phyloP scores from a whole-genome alignment of 768 basidiomycete genomes.

The Tremella mesenterica region DNA sequence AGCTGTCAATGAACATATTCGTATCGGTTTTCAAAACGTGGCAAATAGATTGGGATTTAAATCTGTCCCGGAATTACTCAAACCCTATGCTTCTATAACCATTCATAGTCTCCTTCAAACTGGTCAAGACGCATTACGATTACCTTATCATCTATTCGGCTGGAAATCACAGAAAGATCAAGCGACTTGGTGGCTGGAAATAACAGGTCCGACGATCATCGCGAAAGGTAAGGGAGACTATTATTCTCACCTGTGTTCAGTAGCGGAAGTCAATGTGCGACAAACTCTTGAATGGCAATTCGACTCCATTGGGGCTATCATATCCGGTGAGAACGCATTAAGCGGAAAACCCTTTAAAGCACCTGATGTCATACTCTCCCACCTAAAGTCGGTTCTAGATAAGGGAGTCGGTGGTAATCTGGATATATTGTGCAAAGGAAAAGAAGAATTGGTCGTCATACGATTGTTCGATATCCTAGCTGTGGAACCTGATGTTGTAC shows the following conservation, averaged over 20 bases:
- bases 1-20: slow-evolving; percentile 43
- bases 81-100: slow-evolving; percentile 68
- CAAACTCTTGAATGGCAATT: not conserved
- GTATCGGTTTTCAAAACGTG: slow-evolving; percentile 51
- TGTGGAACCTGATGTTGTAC: not conserved
- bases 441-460: not conserved
- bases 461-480: not conserved
- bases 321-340: not conserved
- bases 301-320: not conserved
- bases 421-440: not conserved
- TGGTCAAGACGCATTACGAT: slow-evolving; percentile 46
- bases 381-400: too few relatives aligned
- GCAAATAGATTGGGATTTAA: slow-evolving; percentile 60
- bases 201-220: slow-evolving; percentile 58
- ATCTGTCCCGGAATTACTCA: slow-evolving; percentile 58
- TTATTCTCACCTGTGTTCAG: not conserved
- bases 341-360: not conserved
- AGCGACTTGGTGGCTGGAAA: slow-evolving; percentile 58
- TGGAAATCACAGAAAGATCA: slow-evolving; percentile 60
- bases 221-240: not conserved
- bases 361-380: not conserved
- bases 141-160: slow-evolving; percentile 69
- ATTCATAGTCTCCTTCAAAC: slow-evolving; percentile 49
- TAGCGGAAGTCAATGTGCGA: not conserved
- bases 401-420: not conserved